Evolutionary conservation across 495 filamentous ascomycete species (phyloP), one percentile per base, ranked within the genome.

Genomic region (Extremus antarcticus): DNA sequence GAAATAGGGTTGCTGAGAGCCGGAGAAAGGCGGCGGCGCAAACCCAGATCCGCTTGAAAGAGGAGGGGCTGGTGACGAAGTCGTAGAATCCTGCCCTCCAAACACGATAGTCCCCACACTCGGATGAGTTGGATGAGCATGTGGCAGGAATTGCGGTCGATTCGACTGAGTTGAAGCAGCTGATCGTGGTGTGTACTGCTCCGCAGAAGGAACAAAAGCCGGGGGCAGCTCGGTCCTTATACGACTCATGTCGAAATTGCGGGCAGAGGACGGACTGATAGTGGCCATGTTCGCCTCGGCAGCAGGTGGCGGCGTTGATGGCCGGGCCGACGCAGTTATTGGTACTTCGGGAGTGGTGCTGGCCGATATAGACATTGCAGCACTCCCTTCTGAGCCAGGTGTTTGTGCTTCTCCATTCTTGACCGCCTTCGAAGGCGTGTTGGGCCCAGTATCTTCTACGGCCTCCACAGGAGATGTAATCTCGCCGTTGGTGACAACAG

Each of bases 81-180:
- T 57, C 11, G 58, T 47, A 20, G 67, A 68, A 35, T 66, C 65
- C n/a, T 59, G 52, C 20, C 55, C 61, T 21, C 67, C 68, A 56
- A 69, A 70, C 16, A 68, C 58, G 35, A 71, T 60, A 20, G 60
- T 56, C 43, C 63, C 62, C 11, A 56, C 38, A 53, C 64, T 66
- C 2, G 65, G 63, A 17, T 61, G 67, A 8, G 63, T 40, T n/a
- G 29, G 43, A 32, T 67, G 65, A 10, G 48, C 46, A 39, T 53
- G 40, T 20, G 41, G 25, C 15, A 58, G 50, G 25, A 52, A 41
- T 9, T 29, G 32, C 16, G 46, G 46, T 1, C 19, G 38, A 19
- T 47, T 25, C 11, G 25, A 49, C 17, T 38, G 25, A 21, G 54
- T 55, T 25, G 63, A 62, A 13, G 48, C 43, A 11, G 61, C 52